These are phyloP conservation scores for Cutaneotrichosporon curvatum DNA, from an alignment of 1,284 basidiomycete species.

Conservation along the genomic window DNA sequence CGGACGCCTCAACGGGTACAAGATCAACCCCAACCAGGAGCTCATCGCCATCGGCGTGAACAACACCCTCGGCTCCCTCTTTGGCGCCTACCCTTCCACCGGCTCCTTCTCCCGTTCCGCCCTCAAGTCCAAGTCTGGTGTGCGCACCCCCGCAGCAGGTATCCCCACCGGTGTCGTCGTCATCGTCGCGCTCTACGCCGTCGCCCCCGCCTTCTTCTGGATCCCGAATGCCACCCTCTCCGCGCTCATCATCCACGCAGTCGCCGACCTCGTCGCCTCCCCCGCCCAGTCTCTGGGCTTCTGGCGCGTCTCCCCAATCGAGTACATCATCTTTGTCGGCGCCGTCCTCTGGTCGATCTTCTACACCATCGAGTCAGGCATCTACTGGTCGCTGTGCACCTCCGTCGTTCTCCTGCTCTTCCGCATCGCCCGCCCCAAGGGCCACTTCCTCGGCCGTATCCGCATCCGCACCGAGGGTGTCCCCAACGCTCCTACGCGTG, in stretches of 20 bases:
- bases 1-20: slow-evolving; percentile 92
- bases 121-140: slow-evolving; percentile 90
- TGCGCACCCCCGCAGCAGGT: slow-evolving; percentile 87
- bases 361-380: slow-evolving; percentile 84
- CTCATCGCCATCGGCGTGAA: slow-evolving; percentile 92
- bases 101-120: slow-evolving; percentile 97
- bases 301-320: slow-evolving; percentile 90
- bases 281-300: slow-evolving; percentile 82
- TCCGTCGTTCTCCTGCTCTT: slow-evolving; percentile 79
- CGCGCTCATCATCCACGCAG: slow-evolving; percentile 93
- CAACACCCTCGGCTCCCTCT: slow-evolving; percentile 63
- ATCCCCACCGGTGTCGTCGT: slow-evolving; percentile 81
- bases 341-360: slow-evolving; percentile 86
- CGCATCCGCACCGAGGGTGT: slow-evolving; percentile 51
- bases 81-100: slow-evolving; percentile 90
- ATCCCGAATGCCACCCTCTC: slow-evolving; percentile 60
- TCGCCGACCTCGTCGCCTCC: slow-evolving; percentile 82
- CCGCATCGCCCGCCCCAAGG: slow-evolving; percentile 84
- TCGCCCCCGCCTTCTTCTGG: slow-evolving; percentile 75
- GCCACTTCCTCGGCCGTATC: slow-evolving; percentile 80
- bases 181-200: slow-evolving; percentile 86
- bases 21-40: slow-evolving; percentile 96
- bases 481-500: slow-evolving; percentile 45
- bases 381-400: slow-evolving; percentile 80
- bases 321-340: slow-evolving; percentile 76